Percentiles rank a stretch among this genome's conserved stretches.
phyloP scores from a whole-genome alignment of 139 green algal genomes.

The Chlorella vulgaris region DNA sequence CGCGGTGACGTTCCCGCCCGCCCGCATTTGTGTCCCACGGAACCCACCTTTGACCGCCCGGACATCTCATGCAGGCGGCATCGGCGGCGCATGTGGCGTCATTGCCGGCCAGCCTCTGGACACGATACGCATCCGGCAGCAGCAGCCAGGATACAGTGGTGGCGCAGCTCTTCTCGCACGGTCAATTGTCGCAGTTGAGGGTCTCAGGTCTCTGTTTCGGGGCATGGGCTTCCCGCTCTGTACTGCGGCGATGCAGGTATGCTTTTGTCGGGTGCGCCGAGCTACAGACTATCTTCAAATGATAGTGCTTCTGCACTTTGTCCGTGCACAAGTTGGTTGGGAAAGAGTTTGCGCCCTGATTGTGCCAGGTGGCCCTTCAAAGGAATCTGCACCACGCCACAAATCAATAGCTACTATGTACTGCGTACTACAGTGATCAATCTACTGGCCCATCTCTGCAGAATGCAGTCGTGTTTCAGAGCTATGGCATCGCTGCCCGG shows the following conservation, averaged over 20 bases:
- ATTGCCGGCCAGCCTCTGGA: constrained; percentile 60
- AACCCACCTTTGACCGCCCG: not conserved
- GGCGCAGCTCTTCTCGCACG: not conserved
- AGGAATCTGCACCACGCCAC: too few relatives aligned
- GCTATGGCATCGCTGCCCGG: constrained; percentile 37
- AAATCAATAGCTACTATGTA: too few relatives aligned
- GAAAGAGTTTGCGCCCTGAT: too few relatives aligned
- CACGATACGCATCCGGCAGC: constrained; percentile 47
- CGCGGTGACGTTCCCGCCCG: too few relatives aligned
- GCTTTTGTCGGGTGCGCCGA: not conserved
- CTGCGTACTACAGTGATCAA: too few relatives aligned
- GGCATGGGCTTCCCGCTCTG: constrained; percentile 64
- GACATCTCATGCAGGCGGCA: constrained; percentile 42
- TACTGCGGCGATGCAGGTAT: constrained; percentile 58
- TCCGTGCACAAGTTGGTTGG: too few relatives aligned
- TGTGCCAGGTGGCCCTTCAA: too few relatives aligned
- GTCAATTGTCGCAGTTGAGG: constrained; percentile 37
- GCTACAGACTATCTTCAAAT: too few relatives aligned
- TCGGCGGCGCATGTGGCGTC: constrained; percentile 52
- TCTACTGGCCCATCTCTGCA: too few relatives aligned
- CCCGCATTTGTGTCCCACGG: not conserved
- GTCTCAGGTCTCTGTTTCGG: constrained; percentile 45
- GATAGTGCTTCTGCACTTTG: too few relatives aligned
- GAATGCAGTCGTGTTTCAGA: constrained; percentile 68
- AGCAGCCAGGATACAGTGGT: not conserved